Conservation (phyloP, 1,284 basidiomycete species). For the Apiotrichum sp. region DNA sequence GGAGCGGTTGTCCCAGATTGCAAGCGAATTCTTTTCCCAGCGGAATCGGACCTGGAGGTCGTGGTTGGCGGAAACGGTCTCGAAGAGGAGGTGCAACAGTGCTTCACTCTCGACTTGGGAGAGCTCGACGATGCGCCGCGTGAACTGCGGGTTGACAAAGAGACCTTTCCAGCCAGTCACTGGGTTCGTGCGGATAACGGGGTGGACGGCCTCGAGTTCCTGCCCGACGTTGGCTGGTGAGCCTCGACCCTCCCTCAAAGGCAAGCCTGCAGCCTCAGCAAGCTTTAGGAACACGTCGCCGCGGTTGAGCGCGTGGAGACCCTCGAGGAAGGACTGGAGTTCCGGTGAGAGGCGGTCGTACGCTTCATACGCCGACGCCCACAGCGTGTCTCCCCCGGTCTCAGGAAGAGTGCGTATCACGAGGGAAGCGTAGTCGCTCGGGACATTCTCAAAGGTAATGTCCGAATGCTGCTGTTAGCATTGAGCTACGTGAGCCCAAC, state of each 20-base stretch:
- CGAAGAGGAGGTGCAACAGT: slow-evolving; percentile 22
- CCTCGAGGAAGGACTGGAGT: slow-evolving; percentile 33
- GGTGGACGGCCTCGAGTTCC: slow-evolving; percentile 60
- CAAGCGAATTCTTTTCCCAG: slow-evolving; percentile 45
- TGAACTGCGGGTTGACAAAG: slow-evolving; percentile 61
- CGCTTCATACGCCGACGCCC: slow-evolving; percentile 53
- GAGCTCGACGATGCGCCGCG: slow-evolving; percentile 58
- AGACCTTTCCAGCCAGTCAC: slow-evolving; percentile 71
- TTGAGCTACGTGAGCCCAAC: slow-evolving; percentile 37
- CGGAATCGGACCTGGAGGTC: slow-evolving; percentile 57
- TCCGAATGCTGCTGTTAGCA: slow-evolving; percentile 50
- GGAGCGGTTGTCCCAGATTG: slow-evolving; percentile 27
- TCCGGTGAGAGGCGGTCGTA: slow-evolving; percentile 39
- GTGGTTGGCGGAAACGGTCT: slow-evolving; percentile 53
- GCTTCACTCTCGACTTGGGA: slow-evolving; percentile 53
- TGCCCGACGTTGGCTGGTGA: slow-evolving; percentile 58
- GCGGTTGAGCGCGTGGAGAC: slow-evolving; percentile 54
- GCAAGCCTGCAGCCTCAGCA: neutral
- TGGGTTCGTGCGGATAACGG: slow-evolving; percentile 43
- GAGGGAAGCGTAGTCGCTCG: slow-evolving; percentile 54
- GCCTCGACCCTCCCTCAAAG: slow-evolving; percentile 44
- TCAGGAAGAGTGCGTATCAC: slow-evolving; percentile 53
- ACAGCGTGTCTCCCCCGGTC: slow-evolving; percentile 35
- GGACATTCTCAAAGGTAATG: slow-evolving; percentile 62
- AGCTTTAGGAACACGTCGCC: slow-evolving; percentile 52